These are phyloP conservation scores for Musa itinerans DNA, from an alignment of 176 grass and related monocot species.

Conservation along the genomic window DNA sequence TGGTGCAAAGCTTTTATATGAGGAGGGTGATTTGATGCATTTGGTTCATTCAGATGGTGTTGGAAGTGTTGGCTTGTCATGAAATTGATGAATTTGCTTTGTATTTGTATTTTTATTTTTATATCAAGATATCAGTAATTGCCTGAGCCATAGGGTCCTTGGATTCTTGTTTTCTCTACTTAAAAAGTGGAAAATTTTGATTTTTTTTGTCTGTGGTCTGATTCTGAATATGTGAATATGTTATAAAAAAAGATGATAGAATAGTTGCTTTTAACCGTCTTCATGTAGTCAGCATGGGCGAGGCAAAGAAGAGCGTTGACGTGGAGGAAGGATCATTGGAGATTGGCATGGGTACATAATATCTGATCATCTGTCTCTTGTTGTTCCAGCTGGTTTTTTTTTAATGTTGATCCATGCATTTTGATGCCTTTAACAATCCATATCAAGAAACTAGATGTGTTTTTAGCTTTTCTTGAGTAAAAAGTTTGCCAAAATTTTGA, in stretches of 20 bases:
- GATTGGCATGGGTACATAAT: constrained; percentile 65
- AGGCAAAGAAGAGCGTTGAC: constrained; percentile 44
- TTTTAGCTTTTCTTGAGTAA: too few relatives aligned
- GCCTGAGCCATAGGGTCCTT: neutral
- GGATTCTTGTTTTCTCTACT: too few relatives aligned
- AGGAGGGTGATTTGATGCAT: too few relatives aligned
- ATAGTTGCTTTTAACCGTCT: neutral
- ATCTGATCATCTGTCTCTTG: neutral
- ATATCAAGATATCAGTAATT: neutral
- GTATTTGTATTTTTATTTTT: neutral
- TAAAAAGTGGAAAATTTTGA: neutral
- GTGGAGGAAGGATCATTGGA: constrained; percentile 65
- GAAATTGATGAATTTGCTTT: neutral
- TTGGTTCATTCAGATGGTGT: too few relatives aligned
- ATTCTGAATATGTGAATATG: neutral
- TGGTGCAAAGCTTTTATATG: too few relatives aligned
- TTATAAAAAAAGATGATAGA: neutral
- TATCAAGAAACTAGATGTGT: too few relatives aligned
- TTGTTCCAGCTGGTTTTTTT: neutral
- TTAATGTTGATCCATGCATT: too few relatives aligned
- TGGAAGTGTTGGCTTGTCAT: too few relatives aligned
- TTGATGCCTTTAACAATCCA: too few relatives aligned
- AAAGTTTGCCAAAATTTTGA: too few relatives aligned
- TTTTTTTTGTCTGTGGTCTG: neutral
- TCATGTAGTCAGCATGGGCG: constrained; percentile 42